Evolutionary conservation across 2,329 filamentous ascomycete genomes (phyloP), one percentile per base, ranked within the genome.

Genomic region (Clonostachys rosea): DNA sequence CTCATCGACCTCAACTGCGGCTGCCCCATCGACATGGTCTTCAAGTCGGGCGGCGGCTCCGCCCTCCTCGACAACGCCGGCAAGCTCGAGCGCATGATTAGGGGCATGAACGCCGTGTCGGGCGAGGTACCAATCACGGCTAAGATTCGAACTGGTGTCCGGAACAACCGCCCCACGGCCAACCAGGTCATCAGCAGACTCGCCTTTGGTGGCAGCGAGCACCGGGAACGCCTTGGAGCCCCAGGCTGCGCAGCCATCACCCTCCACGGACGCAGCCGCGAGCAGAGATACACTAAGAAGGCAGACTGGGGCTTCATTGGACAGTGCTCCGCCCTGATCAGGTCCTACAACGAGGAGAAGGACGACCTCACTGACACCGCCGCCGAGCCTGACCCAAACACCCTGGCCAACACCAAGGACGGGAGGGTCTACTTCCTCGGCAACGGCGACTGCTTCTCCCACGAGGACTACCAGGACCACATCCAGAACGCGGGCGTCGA

Each of bases 251-350:
- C 94, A 8, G 92, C 94, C n/a, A 86, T 99, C 56, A 97, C 94
- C 2, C 80, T 99, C 2, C 94, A 99, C 65, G 94, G 94, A 45
- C 84, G 94, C 50, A 95, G 88, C 59, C 84, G 92, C 62, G 91
- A 97, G 70, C 92, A 97, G 71, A 83, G 94, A 49, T 99, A 99
- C 71, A 94, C 90, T 5, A 87, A 84, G 59, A 83, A 78, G 54
- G 94, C 94, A n/a, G 89, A 99, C 66, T 99, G 94, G 94, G 73
- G 76, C 41, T 99, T 97, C 67, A 97, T 99, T 55, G 84, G 88
- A 46, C 88, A 96, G 61, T 95, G 90, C 58, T 86, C 92, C 3
- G 83, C 86, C 6, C 77, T 97, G 48, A 86, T 99, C 68, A 86
- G 89, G 65, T 76, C 80, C 6, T 84, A 96, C 59, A 91, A 91